phyloP scores from a whole-genome alignment of 805 yeast species.

The Citeromyces nyonsensis region DNA sequence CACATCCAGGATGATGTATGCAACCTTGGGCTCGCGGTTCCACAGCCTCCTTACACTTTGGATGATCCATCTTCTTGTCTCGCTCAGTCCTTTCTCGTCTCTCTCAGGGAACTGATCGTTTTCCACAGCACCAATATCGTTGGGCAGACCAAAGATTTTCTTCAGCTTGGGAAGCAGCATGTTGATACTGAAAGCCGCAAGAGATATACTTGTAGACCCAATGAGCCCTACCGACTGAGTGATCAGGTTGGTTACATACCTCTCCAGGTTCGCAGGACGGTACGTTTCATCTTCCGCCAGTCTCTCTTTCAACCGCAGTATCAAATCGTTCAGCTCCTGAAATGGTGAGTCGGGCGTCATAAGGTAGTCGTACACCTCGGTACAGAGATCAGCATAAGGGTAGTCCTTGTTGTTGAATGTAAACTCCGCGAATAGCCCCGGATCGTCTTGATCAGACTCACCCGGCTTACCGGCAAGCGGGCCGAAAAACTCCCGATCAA shows the following conservation, averaged over 20 bases:
- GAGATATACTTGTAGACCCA: slow-evolving; percentile 81
- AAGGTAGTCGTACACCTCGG: slow-evolving; percentile 15
- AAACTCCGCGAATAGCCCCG: slow-evolving; percentile 15
- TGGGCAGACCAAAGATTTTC: slow-evolving; percentile 10
- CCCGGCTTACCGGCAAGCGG: neutral
- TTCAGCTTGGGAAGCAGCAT: slow-evolving; percentile 12
- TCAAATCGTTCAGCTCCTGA: slow-evolving; percentile 13
- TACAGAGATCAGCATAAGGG: slow-evolving; percentile 15
- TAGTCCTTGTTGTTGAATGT: slow-evolving; percentile 17
- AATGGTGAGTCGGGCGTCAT: slow-evolving; percentile 12
- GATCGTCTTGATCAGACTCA: slow-evolving; percentile 4
- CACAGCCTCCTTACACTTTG: slow-evolving; percentile 47
- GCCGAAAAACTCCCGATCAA: slow-evolving; percentile 13
- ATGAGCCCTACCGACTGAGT: slow-evolving; percentile 64
- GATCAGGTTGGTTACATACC: slow-evolving; percentile 41
- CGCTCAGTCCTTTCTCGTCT: slow-evolving; percentile 10
- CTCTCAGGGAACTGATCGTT: slow-evolving; percentile 9
- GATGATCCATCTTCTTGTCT: slow-evolving; percentile 27
- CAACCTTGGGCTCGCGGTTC: slow-evolving; percentile 52
- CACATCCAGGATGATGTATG: slow-evolving; percentile 39
- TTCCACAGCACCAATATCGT: slow-evolving; percentile 1
- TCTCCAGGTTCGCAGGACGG: slow-evolving; percentile 16
- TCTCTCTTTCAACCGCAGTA: slow-evolving; percentile 8
- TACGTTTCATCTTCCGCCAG: slow-evolving; percentile 5
- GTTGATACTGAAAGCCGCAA: slow-evolving; percentile 32